Evolutionary conservation across 1,284 basidiomycete genomes (phyloP), one percentile per base, ranked within the genome.

Genomic region (Farysia itapuensis): DNA sequence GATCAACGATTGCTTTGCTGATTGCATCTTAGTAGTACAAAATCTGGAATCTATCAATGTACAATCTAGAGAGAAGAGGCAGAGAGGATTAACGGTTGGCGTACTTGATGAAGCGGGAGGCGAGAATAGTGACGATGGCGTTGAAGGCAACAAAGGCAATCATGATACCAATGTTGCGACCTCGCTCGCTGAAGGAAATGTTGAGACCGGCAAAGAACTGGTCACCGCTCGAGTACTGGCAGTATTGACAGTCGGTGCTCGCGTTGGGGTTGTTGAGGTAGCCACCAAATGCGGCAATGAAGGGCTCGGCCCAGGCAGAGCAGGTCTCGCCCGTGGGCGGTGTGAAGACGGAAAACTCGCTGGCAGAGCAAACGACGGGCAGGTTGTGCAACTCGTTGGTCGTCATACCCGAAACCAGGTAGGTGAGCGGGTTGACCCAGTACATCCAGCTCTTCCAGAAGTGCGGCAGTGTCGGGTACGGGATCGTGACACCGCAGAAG

Each of bases 371-470:
- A 25, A 68, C 73, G 45, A 95, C 85, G 0, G 70, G 64, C 8
- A 90, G 80, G 13, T 86, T 88, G 70, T 89, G 84, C 20, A 96
- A 81, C 67, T 88, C 89, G 12, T 86, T 89, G 1, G 87, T 83
- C 41, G 90, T 79, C 79, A 93, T 85, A n/a, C 56, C 49, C 37
- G 58, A 54, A 13, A 68, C 59, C 13, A 53, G 45, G 28, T 46
- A 67, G 11, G 58, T 58, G 21, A 70, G 50, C 34, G 67, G 67
- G 49, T 70, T 70, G 53, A 70, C 58, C 42, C 64, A 56, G 67
- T 70, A 70, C 39, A 66, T 67, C 48, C 64, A 47, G 50, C 39
- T 49, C 53, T 63, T 67, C 24, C 67, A 39, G 32, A 29, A n/a
- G 19, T 38, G 54, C 31, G 59, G 44, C 50, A 70, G 64, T 36